Conservation (phyloP, 176 grass and related monocot species). For the Avena eriantha region DNA sequence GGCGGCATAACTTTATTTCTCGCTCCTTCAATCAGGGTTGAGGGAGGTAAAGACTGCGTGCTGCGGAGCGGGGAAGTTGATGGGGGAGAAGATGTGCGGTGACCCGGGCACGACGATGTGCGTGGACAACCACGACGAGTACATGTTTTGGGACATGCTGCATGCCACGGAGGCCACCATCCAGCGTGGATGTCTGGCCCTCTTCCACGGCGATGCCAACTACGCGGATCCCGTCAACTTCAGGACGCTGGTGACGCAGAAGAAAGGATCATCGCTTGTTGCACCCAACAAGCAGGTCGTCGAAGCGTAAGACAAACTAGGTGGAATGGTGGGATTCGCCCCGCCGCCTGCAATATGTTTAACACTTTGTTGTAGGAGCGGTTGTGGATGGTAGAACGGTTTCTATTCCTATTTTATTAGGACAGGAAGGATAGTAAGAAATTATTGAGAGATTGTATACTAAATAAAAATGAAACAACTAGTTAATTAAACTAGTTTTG, state of each 20-base stretch:
- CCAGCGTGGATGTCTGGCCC: neutral
- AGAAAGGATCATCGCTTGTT: neutral
- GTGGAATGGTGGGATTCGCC: too few relatives aligned
- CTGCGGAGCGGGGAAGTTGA: neutral
- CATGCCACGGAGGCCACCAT: neutral
- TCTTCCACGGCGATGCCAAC: neutral
- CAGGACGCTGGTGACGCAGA: neutral
- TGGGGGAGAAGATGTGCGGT: neutral
- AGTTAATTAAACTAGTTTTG: too few relatives aligned
- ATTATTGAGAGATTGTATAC: too few relatives aligned
- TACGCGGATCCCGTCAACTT: neutral
- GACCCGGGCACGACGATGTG: too few relatives aligned
- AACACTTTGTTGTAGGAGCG: too few relatives aligned
- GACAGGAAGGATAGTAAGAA: too few relatives aligned
- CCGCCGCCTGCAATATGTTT: too few relatives aligned
- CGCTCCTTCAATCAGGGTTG: neutral
- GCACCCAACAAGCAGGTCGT: neutral
- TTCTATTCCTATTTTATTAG: too few relatives aligned
- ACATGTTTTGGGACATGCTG: slow-evolving; percentile 37
- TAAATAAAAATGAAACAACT: too few relatives aligned
- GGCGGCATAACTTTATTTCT: neutral
- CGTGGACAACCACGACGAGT: neutral
- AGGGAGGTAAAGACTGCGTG: neutral
- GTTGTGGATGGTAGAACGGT: too few relatives aligned
- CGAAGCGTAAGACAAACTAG: neutral